Evolutionary conservation across 2,329 filamentous ascomycete genomes (phyloP), one percentile per base, ranked within the genome.

Genomic region (Arachnomyces sp.): DNA sequence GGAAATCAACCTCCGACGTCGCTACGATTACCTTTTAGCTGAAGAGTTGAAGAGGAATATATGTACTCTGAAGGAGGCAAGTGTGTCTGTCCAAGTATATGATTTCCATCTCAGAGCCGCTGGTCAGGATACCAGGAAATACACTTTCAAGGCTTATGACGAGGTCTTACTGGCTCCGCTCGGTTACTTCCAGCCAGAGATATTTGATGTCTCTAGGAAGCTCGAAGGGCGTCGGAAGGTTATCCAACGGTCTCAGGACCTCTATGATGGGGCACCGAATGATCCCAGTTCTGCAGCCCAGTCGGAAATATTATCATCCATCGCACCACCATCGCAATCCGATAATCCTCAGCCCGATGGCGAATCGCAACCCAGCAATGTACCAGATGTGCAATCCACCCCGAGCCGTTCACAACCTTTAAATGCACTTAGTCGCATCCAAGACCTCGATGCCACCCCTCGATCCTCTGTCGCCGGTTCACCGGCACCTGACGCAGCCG

Each of bases 91-190:
- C 3, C 86, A 94, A 63, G 73, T 86, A 3, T 86, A 79, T 65
- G 82, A 93, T 53, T 96, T 96, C 58, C 87, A 96, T 60, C 76
- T 98, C 12, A 82, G 92, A 18, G 84, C 85, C 7, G 82, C 85
- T 1, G 88, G 87, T 39, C 81, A 94, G 58, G 82, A 92, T 38
- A 98, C 92, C 1, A 77, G 81, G 47, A 95, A 94, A 63, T 96
- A 94, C 63, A 78, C 81, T 31, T 96, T 95, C 73, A 96, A 96
- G 70, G 89, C 85, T 1, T 98, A 96, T 56, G 92, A 98, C 51
- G 92, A 96, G 61, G 84, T 93, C 15, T 85, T 94, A 51, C 73
- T 98, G n/a, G 84, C 92, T 0, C 48, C 89, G 1, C 87, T 94
- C 82, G 89, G 88, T n/a, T 84, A 89, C 54, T 95, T 93, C 60